Conservation (phyloP, 441 rosid species). For the Capsella rubella region DNA sequence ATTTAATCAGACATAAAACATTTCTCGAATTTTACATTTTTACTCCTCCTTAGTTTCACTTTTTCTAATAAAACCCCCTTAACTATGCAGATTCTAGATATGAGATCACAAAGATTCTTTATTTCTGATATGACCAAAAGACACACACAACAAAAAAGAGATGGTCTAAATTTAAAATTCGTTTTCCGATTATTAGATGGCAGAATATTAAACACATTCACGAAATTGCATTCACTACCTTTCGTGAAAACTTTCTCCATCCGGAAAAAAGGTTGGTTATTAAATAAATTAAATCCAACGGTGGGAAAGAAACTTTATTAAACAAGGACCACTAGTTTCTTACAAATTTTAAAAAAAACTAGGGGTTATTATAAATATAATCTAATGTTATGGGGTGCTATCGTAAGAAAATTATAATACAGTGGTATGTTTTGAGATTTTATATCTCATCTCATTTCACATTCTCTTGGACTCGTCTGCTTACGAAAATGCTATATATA, state of each 20-base stretch:
- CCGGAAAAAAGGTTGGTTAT: constrained; percentile 6
- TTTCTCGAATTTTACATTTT: not conserved
- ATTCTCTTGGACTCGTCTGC: constrained; percentile 21
- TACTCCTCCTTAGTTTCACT: not conserved
- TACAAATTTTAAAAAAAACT: not conserved
- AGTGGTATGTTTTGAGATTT: constrained; percentile 15
- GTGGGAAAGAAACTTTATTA: constrained; percentile 25
- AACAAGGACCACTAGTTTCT: constrained; percentile 30
- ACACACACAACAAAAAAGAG: constrained; percentile 23
- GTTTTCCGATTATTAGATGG: constrained; percentile 30
- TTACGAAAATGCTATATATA: constrained; percentile 55
- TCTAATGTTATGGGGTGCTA: not conserved
- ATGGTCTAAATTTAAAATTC: constrained; percentile 43
- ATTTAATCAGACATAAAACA: constrained; percentile 8
- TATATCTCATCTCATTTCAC: constrained; percentile 52
- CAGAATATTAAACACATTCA: constrained; percentile 43
- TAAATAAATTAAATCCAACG: constrained; percentile 23
- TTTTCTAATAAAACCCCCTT: not conserved
- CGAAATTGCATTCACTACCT: constrained; percentile 60
- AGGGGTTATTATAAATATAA: not conserved
- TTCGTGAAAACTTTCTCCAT: constrained; percentile 30
- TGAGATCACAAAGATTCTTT: constrained; percentile 30
- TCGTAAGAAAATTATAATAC: not conserved
- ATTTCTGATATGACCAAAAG: constrained; percentile 30
- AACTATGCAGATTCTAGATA: not conserved